These are phyloP conservation scores for Rosa chinensis DNA, from an alignment of 306 rosid species.

Conservation along the genomic window DNA sequence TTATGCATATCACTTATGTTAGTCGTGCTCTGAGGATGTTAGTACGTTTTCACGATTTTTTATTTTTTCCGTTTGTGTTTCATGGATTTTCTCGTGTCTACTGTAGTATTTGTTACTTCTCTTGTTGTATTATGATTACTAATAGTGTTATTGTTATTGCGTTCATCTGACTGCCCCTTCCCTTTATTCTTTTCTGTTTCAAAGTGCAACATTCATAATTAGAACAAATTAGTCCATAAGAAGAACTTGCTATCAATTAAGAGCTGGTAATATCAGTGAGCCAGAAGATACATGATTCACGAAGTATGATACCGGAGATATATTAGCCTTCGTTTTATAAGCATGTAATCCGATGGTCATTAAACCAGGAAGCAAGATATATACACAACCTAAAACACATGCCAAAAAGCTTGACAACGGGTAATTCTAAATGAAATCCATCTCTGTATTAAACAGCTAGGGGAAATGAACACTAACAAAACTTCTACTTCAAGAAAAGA, in stretches of 20 bases:
- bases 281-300: not conserved
- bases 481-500: not conserved
- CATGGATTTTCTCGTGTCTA: not conserved
- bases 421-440: not conserved
- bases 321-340: not conserved
- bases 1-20: not conserved
- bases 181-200: not conserved
- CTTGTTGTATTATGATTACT: not conserved
- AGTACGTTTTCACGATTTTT: not conserved
- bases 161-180: not conserved
- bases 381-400: not conserved
- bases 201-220: not conserved
- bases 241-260: not conserved
- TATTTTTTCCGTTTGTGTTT: not conserved
- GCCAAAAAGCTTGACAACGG: not conserved
- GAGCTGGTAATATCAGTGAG: not conserved
- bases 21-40: not conserved
- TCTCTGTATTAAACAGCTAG: not conserved
- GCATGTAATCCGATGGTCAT: not conserved
- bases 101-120: not conserved
- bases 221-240: not conserved
- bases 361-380: not conserved
- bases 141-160: not conserved
- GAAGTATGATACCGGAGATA: not conserved
- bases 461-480: not conserved